Base-by-base conservation (phyloP, 1,139 yeast species). In the Arxiozyma telluris region DNA sequence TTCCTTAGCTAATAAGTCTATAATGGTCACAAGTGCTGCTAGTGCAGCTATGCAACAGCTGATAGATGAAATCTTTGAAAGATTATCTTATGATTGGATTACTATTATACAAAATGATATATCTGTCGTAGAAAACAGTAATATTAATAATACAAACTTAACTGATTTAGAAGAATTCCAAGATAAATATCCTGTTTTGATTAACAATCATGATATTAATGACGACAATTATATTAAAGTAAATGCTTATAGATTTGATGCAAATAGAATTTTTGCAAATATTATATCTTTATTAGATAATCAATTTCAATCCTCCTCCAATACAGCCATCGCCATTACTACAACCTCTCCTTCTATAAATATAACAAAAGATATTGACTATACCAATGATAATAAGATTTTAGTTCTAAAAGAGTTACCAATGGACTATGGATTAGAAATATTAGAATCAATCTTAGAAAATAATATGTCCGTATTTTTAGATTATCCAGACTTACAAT, bases 1-100 rank as follows among this genome's bases (percentile, higher is more conserved):
- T 52, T 90, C 88, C 52, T 74, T 82, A 9, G 78, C 82, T 21
- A 86, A 82, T 58, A 86, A 85, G 61, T 78, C 84, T 4, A 81
- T 87, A 0, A 87, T 87, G 58, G 96, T 93, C 3, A 77, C 82
- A n/a, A 91, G 90, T 61, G 87, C 98, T 0, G 97, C 97, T 0
- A 82, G 89, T 50, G 98, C 98, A 1, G 89, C 98, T 1, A 77
- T 90, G 50, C 95, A 90, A 60, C 98, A 93, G 66, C 71, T 93
- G 49, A 79, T 90, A 51, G 81, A 85, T 44, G 80, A 85, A 43
- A 78, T 89, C 0, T 91, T 84, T 67, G 97, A 90, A 56, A 79
- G 83, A 54, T 78, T 62, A 17, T 48, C 57, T 21, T 56, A 55
- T 41, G 48, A 57, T 18, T 50, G 58, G 53, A 78, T 76, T 50